phyloP scores from a whole-genome alignment of 1,284 basidiomycete species.

The Rhodotorula sp. region DNA sequence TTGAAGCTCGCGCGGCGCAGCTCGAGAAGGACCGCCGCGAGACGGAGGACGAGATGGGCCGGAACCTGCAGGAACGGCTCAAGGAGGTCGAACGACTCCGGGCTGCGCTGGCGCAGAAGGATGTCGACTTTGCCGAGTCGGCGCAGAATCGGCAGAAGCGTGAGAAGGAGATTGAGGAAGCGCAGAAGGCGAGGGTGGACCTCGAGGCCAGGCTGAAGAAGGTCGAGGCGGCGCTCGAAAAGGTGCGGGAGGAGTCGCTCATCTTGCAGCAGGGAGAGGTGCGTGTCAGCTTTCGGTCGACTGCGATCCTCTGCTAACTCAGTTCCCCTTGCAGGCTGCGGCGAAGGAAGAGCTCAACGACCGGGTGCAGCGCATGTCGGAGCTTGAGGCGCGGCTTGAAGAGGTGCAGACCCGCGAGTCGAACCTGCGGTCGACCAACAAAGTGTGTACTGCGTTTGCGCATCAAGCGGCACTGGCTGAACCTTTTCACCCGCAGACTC shows the following conservation, averaged over 20 bases:
- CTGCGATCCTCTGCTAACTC: neutral
- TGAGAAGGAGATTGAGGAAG: slow-evolving; percentile 58
- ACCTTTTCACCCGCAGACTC: slow-evolving; percentile 55
- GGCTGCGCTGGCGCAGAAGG: slow-evolving; percentile 57
- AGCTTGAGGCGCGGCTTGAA: slow-evolving; percentile 53
- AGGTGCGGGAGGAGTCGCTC: slow-evolving; percentile 52
- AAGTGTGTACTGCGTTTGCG: slow-evolving; percentile 54
- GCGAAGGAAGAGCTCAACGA: slow-evolving; percentile 50
- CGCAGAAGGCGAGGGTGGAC: slow-evolving; percentile 55
- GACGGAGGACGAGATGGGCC: slow-evolving; percentile 70
- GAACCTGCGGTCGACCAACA: slow-evolving; percentile 67
- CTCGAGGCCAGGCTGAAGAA: slow-evolving; percentile 50
- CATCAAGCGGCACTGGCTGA: neutral
- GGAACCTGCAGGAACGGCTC: slow-evolving; percentile 68
- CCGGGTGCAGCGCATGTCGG: slow-evolving; percentile 45
- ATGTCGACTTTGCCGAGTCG: slow-evolving; percentile 54
- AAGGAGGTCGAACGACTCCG: slow-evolving; percentile 74
- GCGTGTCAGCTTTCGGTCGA: slow-evolving; percentile 23
- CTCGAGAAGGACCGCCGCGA: slow-evolving; percentile 72
- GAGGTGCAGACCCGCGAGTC: slow-evolving; percentile 64
- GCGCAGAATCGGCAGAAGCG: slow-evolving; percentile 52
- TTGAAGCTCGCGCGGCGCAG: slow-evolving; percentile 56
- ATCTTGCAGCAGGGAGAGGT: slow-evolving; percentile 51
- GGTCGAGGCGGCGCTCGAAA: slow-evolving; percentile 51
- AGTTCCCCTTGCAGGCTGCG: slow-evolving; percentile 41